phyloP scores from a whole-genome alignment of 1,284 basidiomycete genomes.

The Tilletia horrida region DNA sequence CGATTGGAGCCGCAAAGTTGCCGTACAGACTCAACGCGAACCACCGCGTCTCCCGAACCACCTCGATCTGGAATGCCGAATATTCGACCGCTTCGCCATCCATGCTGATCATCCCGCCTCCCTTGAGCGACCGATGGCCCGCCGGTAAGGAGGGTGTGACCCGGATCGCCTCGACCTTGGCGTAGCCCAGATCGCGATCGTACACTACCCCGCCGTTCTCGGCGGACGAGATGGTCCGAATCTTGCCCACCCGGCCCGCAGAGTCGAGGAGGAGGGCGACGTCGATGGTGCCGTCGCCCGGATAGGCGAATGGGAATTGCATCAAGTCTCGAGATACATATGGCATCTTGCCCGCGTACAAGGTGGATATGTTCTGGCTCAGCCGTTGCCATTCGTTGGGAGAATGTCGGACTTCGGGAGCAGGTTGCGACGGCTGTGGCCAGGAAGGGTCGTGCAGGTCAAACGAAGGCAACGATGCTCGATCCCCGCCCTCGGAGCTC shows the following conservation, averaged over 20 bases:
- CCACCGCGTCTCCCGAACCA: slow-evolving; percentile 62
- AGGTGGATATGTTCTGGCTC: slow-evolving; percentile 33
- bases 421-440: slow-evolving; percentile 20
- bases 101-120: slow-evolving; percentile 55
- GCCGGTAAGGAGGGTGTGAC: slow-evolving; percentile 39
- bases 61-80: slow-evolving; percentile 77
- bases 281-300: slow-evolving; percentile 46
- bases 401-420: neutral
- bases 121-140: slow-evolving; percentile 35
- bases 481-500: slow-evolving; percentile 13
- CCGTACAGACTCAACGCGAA: slow-evolving; percentile 6
- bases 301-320: slow-evolving; percentile 49
- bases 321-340: slow-evolving; percentile 49
- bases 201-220: slow-evolving; percentile 43
- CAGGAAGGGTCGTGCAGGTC: slow-evolving; percentile 38
- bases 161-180: slow-evolving; percentile 49
- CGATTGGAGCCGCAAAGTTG: slow-evolving; percentile 4
- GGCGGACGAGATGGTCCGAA: slow-evolving; percentile 37
- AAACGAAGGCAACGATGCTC: slow-evolving; percentile 22
- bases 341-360: slow-evolving; percentile 52
- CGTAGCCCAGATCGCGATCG: slow-evolving; percentile 39
- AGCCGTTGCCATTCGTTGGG: slow-evolving; percentile 34
- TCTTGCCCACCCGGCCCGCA: slow-evolving; percentile 39
- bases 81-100: slow-evolving; percentile 83
- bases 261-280: slow-evolving; percentile 40